Conservation (phyloP, 805 yeast genomes). For the Kregervanrija fluxuum region DNA sequence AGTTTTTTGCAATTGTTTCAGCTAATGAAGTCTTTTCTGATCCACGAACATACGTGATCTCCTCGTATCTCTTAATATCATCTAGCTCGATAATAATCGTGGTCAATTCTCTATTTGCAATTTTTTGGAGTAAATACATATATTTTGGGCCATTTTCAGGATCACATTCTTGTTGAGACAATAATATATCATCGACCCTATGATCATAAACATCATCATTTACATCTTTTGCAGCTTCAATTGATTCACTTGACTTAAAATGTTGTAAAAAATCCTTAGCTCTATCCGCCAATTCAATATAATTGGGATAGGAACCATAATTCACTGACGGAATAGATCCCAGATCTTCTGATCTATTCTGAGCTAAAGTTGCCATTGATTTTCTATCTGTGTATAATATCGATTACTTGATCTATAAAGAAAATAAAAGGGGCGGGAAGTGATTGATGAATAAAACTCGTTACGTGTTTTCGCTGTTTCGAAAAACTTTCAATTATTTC, state of each 20-base stretch:
- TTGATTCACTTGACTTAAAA: slow-evolving; percentile 40
- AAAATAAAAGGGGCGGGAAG: too few relatives aligned
- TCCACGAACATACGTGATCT: slow-evolving; percentile 20
- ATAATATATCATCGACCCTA: slow-evolving; percentile 23
- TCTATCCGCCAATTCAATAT: slow-evolving; percentile 50
- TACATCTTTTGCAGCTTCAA: slow-evolving; percentile 12
- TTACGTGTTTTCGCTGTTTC: too few relatives aligned
- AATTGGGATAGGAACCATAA: slow-evolving; percentile 36
- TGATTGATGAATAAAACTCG: too few relatives aligned
- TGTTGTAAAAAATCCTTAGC: slow-evolving; percentile 62
- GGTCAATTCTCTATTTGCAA: slow-evolving; percentile 76
- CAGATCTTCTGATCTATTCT: too few relatives aligned
- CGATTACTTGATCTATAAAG: too few relatives aligned
- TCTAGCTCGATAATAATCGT: slow-evolving; percentile 73
- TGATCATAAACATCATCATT: slow-evolving; percentile 31
- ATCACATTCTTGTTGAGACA: slow-evolving; percentile 20
- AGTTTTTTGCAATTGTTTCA: slow-evolving; percentile 59
- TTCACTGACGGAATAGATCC: too few relatives aligned
- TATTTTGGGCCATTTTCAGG: slow-evolving; percentile 56
- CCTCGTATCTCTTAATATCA: slow-evolving; percentile 70
- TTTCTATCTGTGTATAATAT: too few relatives aligned
- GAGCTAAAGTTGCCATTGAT: too few relatives aligned
- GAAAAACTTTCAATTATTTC: too few relatives aligned
- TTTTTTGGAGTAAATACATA: slow-evolving; percentile 60
- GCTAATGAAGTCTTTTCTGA: slow-evolving; percentile 29